phyloP scores from a whole-genome alignment of 2,329 filamentous ascomycete genomes.

The Colletotrichum karsti region DNA sequence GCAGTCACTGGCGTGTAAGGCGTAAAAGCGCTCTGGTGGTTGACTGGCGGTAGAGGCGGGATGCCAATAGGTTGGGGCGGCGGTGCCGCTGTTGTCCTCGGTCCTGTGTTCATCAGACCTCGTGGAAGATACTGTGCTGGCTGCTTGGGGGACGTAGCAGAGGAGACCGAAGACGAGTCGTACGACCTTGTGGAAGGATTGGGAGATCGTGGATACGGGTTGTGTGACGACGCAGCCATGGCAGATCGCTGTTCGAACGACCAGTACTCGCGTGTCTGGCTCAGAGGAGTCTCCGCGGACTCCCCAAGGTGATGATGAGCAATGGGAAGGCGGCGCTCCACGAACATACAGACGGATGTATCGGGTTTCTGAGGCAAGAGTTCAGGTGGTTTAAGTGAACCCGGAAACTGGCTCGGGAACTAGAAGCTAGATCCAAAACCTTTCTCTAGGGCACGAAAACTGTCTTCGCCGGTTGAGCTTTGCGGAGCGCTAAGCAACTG shows the following conservation, averaged over 20 bases:
- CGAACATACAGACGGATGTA: slow-evolving; percentile 47
- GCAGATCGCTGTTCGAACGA: slow-evolving; percentile 33
- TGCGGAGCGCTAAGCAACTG: background rate
- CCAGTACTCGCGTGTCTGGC: slow-evolving; percentile 43
- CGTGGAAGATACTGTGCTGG: slow-evolving; percentile 58
- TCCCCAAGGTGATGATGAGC: slow-evolving; percentile 47
- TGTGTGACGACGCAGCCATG: slow-evolving; percentile 52
- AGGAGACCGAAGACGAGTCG: slow-evolving; percentile 71
- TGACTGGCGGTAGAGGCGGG: slow-evolving; percentile 57
- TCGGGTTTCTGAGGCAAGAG: background rate
- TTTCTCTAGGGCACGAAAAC: background rate
- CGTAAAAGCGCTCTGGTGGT: slow-evolving; percentile 56
- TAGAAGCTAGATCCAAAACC: background rate
- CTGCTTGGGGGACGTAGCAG: slow-evolving; percentile 66
- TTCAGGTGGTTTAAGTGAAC: background rate
- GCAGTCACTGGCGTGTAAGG: slow-evolving; percentile 61
- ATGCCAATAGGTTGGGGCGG: slow-evolving; percentile 63
- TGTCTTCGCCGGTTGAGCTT: background rate
- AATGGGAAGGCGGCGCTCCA: slow-evolving; percentile 46
- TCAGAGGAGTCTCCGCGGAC: slow-evolving; percentile 44
- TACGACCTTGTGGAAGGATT: slow-evolving; percentile 69
- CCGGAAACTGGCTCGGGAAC: background rate
- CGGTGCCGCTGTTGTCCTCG: slow-evolving; percentile 57
- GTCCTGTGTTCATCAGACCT: slow-evolving; percentile 60
- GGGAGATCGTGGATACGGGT: slow-evolving; percentile 67